These are phyloP conservation scores for Acanthamoeba divionensis DNA, from an alignment of 208 protist genomes.

Conservation along the genomic window DNA sequence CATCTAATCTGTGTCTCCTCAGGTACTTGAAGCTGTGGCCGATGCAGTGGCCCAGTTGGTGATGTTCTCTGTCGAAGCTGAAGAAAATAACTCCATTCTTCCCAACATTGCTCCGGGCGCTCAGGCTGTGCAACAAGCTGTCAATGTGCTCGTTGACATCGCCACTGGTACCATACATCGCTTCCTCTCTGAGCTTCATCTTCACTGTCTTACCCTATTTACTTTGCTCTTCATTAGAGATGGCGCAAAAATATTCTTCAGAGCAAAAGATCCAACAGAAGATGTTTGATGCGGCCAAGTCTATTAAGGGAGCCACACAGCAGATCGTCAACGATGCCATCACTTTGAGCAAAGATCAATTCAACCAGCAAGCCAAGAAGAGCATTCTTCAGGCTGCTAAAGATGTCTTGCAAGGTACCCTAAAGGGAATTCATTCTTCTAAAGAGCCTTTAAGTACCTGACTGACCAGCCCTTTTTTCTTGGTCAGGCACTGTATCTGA, in stretches of 20 bases:
- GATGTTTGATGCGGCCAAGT: constrained; percentile 14
- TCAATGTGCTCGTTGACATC: constrained; percentile 41
- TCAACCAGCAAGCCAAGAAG: constrained; percentile 15
- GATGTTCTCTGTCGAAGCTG: constrained; percentile 39
- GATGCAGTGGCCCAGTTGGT: constrained; percentile 35
- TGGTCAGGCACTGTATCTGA: not conserved
- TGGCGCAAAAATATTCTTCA: not conserved
- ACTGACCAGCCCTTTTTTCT: too few relatives aligned
- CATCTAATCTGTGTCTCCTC: too few relatives aligned
- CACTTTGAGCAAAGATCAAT: not conserved
- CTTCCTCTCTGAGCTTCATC: too few relatives aligned
- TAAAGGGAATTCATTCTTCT: too few relatives aligned
- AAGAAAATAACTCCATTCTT: constrained; percentile 39
- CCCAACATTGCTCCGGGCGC: constrained; percentile 30
- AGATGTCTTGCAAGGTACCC: not conserved
- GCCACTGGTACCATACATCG: not conserved
- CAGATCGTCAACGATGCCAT: constrained; percentile 7
- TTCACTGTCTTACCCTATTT: too few relatives aligned
- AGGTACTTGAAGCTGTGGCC: constrained; percentile 43
- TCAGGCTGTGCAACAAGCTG: constrained; percentile 5
- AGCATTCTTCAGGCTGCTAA: not conserved
- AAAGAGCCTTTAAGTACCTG: too few relatives aligned
- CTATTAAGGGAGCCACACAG: constrained; percentile 1
- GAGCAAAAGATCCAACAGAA: constrained; percentile 45
- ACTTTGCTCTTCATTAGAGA: not conserved